A percentile compares a stretch with the other conserved stretches of the same genome.
phyloP scores from a whole-genome alignment of 306 rosid species.

The Quercus cerris region DNA sequence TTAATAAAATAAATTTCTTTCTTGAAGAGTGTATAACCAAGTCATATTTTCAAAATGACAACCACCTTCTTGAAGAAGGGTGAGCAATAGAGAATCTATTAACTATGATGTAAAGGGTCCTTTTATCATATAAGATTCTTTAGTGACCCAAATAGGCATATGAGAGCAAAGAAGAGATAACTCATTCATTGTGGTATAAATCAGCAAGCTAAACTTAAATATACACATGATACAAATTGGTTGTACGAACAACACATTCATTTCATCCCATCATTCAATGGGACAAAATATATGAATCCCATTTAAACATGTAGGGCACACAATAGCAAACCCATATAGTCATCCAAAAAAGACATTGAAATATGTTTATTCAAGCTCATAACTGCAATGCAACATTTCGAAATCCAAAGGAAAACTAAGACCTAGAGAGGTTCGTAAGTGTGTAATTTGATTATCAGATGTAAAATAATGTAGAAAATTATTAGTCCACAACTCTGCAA shows the following conservation, averaged over 20 bases:
- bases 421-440: not conserved
- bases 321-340: not conserved
- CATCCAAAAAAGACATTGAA: not conserved
- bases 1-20: not conserved
- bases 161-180: not conserved
- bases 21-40: not conserved
- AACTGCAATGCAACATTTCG: not conserved
- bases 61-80: not conserved
- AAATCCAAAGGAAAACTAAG: not conserved
- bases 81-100: not conserved
- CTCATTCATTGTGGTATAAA: not conserved
- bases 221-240: not conserved
- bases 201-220: not conserved
- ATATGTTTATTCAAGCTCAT: not conserved
- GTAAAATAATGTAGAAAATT: not conserved
- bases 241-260: not conserved
- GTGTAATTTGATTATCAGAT: not conserved
- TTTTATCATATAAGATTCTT: too few relatives aligned
- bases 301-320: not conserved
- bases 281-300: not conserved
- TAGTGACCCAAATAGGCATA: not conserved
- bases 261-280: not conserved
- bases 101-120: not conserved
- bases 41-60: not conserved
- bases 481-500: not conserved